A percentile compares a stretch with the other conserved stretches of the same genome.
phyloP scores from a whole-genome alignment of 2,329 filamentous ascomycete genomes.

The Thermomyces lanuginosus region DNA sequence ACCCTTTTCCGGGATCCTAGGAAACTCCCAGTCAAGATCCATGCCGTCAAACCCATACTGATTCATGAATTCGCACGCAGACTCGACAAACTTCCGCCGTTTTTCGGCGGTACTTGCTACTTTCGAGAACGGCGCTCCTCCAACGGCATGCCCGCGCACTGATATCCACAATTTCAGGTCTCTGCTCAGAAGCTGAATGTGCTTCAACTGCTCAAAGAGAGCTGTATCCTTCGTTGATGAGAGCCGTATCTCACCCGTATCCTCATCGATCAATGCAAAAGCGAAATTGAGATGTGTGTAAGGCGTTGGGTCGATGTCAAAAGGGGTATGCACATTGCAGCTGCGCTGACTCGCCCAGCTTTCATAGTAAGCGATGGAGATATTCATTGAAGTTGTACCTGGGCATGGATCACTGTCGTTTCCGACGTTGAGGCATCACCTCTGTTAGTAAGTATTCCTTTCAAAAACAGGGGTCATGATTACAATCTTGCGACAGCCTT shows the following conservation, averaged over 20 bases:
- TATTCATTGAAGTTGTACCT: constrained; percentile 2
- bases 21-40: constrained; percentile 14
- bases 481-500: neutral
- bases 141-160: constrained; percentile 9
- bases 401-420: constrained; percentile 3
- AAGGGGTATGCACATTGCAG: constrained; percentile 6
- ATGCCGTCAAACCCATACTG: constrained; percentile 12
- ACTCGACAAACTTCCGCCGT: constrained; percentile 6
- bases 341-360: constrained; percentile 10
- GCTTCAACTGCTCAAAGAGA: constrained; percentile 14
- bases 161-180: constrained; percentile 18
- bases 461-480: too few relatives aligned
- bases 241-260: constrained; percentile 11
- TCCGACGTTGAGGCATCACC: neutral
- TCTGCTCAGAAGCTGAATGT: constrained; percentile 16
- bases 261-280: constrained; percentile 28
- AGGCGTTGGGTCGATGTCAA: constrained; percentile 7
- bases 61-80: constrained; percentile 8
- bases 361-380: constrained; percentile 22
- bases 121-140: constrained; percentile 6
- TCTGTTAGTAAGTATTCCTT: too few relatives aligned
- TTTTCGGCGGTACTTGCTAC: constrained; percentile 4
- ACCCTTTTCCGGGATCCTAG: constrained; percentile 3
- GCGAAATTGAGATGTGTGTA: constrained; percentile 21
- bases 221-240: constrained; percentile 10